Evolutionary conservation across 768 basidiomycete genomes (phyloP).

Genomic region (Lentinula sp.): DNA sequence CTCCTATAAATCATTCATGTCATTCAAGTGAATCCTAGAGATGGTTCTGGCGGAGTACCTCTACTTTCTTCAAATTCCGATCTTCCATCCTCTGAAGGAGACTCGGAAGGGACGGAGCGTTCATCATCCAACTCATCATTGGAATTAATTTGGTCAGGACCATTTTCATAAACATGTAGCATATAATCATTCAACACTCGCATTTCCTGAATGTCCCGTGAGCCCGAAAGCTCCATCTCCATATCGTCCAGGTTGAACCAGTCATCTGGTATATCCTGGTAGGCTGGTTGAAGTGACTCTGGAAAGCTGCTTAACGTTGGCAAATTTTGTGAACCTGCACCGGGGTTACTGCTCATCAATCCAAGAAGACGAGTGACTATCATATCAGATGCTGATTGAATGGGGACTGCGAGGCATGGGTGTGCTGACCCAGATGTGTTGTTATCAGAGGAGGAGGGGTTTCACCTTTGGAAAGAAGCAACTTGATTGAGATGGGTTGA

Average conservation of each 20-base stretch:
- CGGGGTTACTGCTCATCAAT: neutral
- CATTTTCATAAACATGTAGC: neutral
- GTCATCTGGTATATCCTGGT: neutral
- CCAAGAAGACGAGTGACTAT: neutral
- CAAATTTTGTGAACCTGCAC: neutral
- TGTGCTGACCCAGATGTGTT: neutral
- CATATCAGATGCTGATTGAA: neutral
- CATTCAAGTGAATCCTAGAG: too few species aligned
- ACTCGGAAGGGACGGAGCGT: neutral
- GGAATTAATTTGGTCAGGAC: neutral
- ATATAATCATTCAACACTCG: neutral
- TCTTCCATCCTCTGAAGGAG: neutral
- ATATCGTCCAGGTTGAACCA: neutral
- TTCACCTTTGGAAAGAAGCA: too few species aligned
- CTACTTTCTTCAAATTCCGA: neutral
- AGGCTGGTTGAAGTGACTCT: neutral
- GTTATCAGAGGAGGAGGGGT: too few species aligned
- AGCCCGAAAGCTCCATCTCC: neutral
- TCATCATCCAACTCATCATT: neutral
- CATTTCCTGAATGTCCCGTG: neutral
- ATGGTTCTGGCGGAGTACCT: too few species aligned
- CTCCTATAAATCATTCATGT: too few species aligned
- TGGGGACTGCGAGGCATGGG: neutral
- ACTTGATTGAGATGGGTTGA: neutral
- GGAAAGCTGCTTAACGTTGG: neutral